These are phyloP conservation scores for Luzula sylvatica DNA, from an alignment of 176 grass and related monocot species.

Conservation along the genomic window DNA sequence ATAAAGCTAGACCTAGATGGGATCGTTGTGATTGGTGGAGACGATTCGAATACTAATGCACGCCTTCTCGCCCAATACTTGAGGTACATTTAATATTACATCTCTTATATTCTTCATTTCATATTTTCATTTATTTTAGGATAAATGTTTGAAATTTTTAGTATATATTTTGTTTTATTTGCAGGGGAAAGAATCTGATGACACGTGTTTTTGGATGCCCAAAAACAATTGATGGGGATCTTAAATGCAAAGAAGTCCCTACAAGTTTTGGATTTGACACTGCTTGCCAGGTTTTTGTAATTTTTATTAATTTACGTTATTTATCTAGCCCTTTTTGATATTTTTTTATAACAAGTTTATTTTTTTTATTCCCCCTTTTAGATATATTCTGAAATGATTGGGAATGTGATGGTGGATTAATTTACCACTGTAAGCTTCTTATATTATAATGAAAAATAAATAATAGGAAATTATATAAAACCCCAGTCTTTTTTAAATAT, in stretches of 20 bases:
- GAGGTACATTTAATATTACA: constrained; percentile 49
- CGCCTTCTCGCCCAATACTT: constrained; percentile 92
- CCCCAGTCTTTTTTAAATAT: no score
- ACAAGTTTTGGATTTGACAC: constrained; percentile 99
- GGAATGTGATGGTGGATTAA: constrained; percentile 99
- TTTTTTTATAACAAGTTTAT: no score
- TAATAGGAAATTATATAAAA: no score
- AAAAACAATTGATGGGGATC: constrained; percentile 96
- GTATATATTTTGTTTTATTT: constrained; percentile 13
- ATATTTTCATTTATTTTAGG: not conserved
- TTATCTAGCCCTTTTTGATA: not conserved
- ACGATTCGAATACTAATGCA: constrained; percentile 98
- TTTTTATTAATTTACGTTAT: constrained; percentile 5
- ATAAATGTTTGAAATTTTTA: not conserved
- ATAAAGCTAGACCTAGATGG: constrained; percentile 83
- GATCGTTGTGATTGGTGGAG: constrained; percentile 95
- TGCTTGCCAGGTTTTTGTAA: constrained; percentile 59
- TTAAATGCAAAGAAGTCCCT: constrained; percentile 96
- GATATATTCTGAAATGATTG: constrained; percentile 99
- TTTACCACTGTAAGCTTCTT: constrained; percentile 99
- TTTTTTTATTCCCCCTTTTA: constrained; percentile 24
- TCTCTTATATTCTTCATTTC: not conserved
- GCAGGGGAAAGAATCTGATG: constrained; percentile 72
- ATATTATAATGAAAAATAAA: constrained; percentile 94
- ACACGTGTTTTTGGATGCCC: constrained; percentile 91